Conservation (phyloP, 1,139 yeast genomes). For the Blastobotrys capitulatus region DNA sequence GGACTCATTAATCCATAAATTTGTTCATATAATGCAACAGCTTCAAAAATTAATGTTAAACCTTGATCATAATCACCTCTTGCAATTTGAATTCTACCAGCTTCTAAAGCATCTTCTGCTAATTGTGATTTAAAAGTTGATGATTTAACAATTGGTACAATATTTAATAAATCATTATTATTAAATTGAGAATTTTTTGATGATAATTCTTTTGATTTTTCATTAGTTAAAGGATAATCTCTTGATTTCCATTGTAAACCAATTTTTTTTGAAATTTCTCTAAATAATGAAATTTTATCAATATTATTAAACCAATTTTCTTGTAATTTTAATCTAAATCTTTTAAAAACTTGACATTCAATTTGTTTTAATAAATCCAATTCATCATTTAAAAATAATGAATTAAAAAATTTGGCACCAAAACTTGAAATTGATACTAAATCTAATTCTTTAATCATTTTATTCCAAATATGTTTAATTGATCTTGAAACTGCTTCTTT, state of each 20-base stretch:
- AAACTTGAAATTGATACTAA: slow-evolving; percentile 50
- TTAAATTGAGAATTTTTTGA: slow-evolving; percentile 23
- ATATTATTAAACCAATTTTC: slow-evolving; percentile 32
- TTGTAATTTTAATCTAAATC: slow-evolving; percentile 56
- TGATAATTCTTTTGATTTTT: slow-evolving; percentile 8
- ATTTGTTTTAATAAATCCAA: slow-evolving; percentile 40
- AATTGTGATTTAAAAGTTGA: slow-evolving; percentile 60
- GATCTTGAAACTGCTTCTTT: slow-evolving; percentile 79
- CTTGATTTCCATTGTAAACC: slow-evolving; percentile 84
- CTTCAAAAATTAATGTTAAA: slow-evolving; percentile 52
- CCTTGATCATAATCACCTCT: slow-evolving; percentile 33
- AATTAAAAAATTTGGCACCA: slow-evolving; percentile 68
- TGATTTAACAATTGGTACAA: slow-evolving; percentile 71
- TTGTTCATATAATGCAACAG: slow-evolving; percentile 72
- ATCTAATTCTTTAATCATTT: slow-evolving; percentile 45
- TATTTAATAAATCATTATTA: slow-evolving; percentile 53
- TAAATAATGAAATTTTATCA: slow-evolving; percentile 42
- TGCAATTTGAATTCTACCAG: slow-evolving; percentile 33
- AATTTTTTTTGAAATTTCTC: slow-evolving; percentile 68
- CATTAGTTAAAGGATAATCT: slow-evolving; percentile 40
- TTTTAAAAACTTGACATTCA: slow-evolving; percentile 43
- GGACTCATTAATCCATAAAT: slow-evolving; percentile 77
- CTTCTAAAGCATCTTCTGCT: slow-evolving; percentile 73
- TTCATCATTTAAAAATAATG: slow-evolving; percentile 40
- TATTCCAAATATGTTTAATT: slow-evolving; percentile 66